Evolutionary conservation across 768 basidiomycete genomes (phyloP).

Genomic region (Suillus spraguei): DNA sequence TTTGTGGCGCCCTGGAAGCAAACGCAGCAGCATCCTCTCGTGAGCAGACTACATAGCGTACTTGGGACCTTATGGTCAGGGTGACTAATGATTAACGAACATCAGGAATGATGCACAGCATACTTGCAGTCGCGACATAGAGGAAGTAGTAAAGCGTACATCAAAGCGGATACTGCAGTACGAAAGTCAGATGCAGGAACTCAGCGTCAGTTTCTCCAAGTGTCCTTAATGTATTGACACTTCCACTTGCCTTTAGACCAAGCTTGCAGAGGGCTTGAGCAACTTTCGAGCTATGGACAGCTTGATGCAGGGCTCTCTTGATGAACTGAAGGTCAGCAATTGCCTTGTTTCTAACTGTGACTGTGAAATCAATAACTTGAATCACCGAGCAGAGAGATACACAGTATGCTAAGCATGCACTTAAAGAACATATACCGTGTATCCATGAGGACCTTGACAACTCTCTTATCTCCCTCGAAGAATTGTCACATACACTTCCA

Average conservation of each 20-base stretch:
- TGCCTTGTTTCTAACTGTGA: background rate
- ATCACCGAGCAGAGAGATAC: constrained; percentile 49
- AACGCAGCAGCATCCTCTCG: constrained; percentile 10
- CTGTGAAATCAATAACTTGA: background rate
- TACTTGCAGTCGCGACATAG: constrained; percentile 30
- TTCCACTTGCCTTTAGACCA: constrained; percentile 42
- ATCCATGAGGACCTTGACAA: constrained; percentile 62
- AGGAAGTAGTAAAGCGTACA: constrained; percentile 46
- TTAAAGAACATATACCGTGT: constrained; percentile 61
- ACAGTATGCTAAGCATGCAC: constrained; percentile 59
- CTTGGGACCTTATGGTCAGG: constrained; percentile 13
- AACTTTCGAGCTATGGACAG: constrained; percentile 79
- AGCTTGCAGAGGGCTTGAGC: constrained; percentile 68
- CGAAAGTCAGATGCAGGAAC: constrained; percentile 61
- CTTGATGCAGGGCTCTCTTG: constrained; percentile 64
- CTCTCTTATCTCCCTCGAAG: constrained; percentile 56
- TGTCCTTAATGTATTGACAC: background rate
- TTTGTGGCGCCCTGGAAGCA: constrained; percentile 8
- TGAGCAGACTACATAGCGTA: constrained; percentile 17
- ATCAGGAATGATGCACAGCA: constrained; percentile 11
- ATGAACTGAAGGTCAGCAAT: constrained; percentile 55
- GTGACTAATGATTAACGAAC: constrained; percentile 12
- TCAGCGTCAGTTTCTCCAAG: constrained; percentile 45
- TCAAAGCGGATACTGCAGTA: constrained; percentile 50
- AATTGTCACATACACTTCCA: constrained; percentile 62